Conservation (phyloP, 331 rosid species). For the Pyracantha coccinea region DNA sequence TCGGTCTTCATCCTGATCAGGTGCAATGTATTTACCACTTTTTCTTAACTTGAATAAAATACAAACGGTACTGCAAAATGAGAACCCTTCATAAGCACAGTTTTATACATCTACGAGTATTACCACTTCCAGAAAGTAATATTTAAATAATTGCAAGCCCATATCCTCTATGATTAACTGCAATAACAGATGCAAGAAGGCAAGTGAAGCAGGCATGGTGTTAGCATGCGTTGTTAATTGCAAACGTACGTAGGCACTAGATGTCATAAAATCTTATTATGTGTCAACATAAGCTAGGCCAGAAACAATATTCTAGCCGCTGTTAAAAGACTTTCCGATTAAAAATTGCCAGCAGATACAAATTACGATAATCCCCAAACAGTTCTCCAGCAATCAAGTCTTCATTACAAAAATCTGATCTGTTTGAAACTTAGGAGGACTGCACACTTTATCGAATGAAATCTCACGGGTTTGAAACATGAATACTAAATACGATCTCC, state of each 20-base stretch:
- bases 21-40: constrained; percentile 15
- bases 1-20: constrained; percentile 7
- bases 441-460: neutral
- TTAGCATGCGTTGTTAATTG: neutral
- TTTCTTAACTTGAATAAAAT: constrained; percentile 54
- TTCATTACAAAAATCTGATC: neutral
- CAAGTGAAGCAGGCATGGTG: neutral
- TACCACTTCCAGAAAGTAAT: neutral
- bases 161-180: neutral
- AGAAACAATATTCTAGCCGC: neutral
- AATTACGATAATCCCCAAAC: neutral
- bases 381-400: neutral
- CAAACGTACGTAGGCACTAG: neutral
- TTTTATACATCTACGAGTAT: neutral
- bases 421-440: neutral
- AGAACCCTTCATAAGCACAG: constrained; percentile 2
- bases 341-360: neutral
- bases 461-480: neutral
- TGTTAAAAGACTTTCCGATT: neutral
- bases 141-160: neutral
- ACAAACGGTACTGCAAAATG: constrained; percentile 68
- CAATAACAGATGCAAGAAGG: neutral
- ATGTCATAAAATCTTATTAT: neutral
- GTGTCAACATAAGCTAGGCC: neutral
- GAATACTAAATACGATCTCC: neutral